phyloP scores from a whole-genome alignment of 2,329 filamentous ascomycete genomes.

The Cercospora sp. region DNA sequence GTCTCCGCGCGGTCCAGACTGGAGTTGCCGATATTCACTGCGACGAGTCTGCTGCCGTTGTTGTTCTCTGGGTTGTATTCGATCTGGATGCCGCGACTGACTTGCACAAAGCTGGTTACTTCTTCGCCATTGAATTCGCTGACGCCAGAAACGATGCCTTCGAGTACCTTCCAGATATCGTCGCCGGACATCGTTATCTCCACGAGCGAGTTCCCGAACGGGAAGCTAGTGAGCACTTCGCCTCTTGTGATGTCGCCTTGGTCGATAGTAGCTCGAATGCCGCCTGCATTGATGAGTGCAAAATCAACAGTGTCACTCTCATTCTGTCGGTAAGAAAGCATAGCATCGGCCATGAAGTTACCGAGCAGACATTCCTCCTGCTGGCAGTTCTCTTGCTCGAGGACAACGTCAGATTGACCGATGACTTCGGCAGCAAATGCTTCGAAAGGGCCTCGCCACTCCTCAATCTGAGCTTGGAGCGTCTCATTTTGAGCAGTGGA shows the following conservation, averaged over 20 bases:
- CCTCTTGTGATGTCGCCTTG: slow-evolving; percentile 62
- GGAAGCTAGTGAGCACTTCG: slow-evolving; percentile 64
- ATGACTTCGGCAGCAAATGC: slow-evolving; percentile 59
- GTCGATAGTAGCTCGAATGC: slow-evolving; percentile 64
- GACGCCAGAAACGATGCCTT: slow-evolving; percentile 58
- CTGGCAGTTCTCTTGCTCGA: slow-evolving; percentile 62
- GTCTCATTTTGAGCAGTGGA: slow-evolving; percentile 57
- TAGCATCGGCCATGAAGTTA: slow-evolving; percentile 53
- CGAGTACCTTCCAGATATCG: slow-evolving; percentile 58
- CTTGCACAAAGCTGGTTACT: slow-evolving; percentile 62
- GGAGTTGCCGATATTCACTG: slow-evolving; percentile 53
- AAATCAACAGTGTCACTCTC: slow-evolving; percentile 53
- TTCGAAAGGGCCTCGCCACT: slow-evolving; percentile 63
- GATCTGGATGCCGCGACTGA: slow-evolving; percentile 58
- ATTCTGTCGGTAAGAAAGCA: slow-evolving; percentile 61
- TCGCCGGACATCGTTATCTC: slow-evolving; percentile 57
- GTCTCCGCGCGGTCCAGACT: slow-evolving; percentile 49
- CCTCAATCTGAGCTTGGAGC: slow-evolving; percentile 59
- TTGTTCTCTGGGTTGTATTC: slow-evolving; percentile 57
- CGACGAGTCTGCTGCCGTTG: slow-evolving; percentile 54
- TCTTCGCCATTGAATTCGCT: slow-evolving; percentile 56
- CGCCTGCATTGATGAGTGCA: slow-evolving; percentile 64
- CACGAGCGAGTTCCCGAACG: slow-evolving; percentile 65
- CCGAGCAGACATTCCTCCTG: slow-evolving; percentile 55
- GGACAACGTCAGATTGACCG: slow-evolving; percentile 55